Base-by-base conservation (phyloP, 2,329 filamentous ascomycete genomes). In the Colletotrichum musae region DNA sequence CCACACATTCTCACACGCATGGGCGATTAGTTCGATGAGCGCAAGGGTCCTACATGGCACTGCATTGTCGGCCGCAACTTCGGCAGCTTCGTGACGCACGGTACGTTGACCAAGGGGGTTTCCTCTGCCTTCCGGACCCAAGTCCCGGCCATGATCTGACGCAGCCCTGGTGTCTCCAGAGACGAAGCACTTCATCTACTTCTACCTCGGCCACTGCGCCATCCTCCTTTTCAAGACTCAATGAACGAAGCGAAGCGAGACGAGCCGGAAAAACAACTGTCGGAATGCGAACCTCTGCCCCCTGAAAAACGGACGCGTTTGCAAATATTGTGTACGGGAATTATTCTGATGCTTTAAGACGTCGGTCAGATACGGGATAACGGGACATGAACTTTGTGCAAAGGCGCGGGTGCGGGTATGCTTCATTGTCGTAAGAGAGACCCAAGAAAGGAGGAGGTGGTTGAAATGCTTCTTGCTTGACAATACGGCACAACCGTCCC, bases 141-240 rank as follows among this genome's bases (percentile, higher is more conserved):
- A 43, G 4, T 7, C 15, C 41, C 13, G 41, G 41, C 13, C 41
- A 39, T 36, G 5, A 6, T 10, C 48, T 18, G 21, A 24, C 18
- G 7, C 16, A 15, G 43, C 13, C 53, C 54, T 6, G 56, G 45
- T 39, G 45, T 5, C 13, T 36, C 45, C 84, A 98, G 96, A 98
- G 83, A 98, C 96, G 32, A 98, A 98, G 86, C 96, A 99, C 84
- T 99, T 99, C 86, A 98, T 99, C 81, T 99, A 99, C 86, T 99
- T 99, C 86, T 99, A 99, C 86, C 92, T 99, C 70, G 96, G 96
- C 63, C 96, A 98, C 87, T 98, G 94, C 82, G 96, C 96, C 70
- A 98, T 99, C 79, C 89, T 99, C 65, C 91, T 99, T 61, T 99
- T 98, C 91, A 99, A 99, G 89, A 99, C 96, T 48, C 95, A 98